These are phyloP conservation scores for Nothophaeocryptopus gaeumannii DNA, from an alignment of 2,329 filamentous ascomycete genomes.

Conservation along the genomic window DNA sequence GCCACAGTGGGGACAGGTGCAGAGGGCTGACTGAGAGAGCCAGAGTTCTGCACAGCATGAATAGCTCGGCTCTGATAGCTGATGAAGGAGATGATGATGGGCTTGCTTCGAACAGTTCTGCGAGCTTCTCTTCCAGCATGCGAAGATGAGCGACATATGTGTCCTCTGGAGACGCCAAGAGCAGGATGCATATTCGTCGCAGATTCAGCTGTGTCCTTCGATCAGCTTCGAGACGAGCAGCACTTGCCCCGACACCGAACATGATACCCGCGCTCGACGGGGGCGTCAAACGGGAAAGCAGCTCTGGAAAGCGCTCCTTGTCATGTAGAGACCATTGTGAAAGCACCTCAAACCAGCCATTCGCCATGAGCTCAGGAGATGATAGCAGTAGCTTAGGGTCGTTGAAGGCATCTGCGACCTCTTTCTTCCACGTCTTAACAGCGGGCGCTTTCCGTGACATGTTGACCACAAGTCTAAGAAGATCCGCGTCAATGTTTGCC, in stretches of 20 bases:
- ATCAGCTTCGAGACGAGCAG: constrained; percentile 90
- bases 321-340: constrained; percentile 81
- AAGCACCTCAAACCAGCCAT: constrained; percentile 78
- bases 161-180: constrained; percentile 74
- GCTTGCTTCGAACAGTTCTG: constrained; percentile 81
- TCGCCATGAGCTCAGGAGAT: constrained; percentile 61
- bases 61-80: constrained; percentile 81
- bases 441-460: constrained; percentile 74
- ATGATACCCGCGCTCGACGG: constrained; percentile 94
- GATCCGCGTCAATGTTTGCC: constrained; percentile 70
- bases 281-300: constrained; percentile 73
- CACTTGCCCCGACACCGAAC: constrained; percentile 95
- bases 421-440: constrained; percentile 89
- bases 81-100: constrained; percentile 89
- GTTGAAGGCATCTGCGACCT: constrained; percentile 87
- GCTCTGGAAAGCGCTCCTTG: constrained; percentile 81
- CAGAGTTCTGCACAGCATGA: constrained; percentile 80
- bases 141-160: constrained; percentile 75
- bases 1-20: constrained; percentile 84
- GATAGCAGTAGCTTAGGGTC: constrained; percentile 82
- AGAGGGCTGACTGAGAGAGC: constrained; percentile 74
- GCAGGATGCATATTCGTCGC: constrained; percentile 73
- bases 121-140: constrained; percentile 73
- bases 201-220: constrained; percentile 88
- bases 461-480: constrained; percentile 71